These are phyloP conservation scores for Hericium erinaceus DNA, from an alignment of 768 basidiomycete genomes.

Conservation along the genomic window DNA sequence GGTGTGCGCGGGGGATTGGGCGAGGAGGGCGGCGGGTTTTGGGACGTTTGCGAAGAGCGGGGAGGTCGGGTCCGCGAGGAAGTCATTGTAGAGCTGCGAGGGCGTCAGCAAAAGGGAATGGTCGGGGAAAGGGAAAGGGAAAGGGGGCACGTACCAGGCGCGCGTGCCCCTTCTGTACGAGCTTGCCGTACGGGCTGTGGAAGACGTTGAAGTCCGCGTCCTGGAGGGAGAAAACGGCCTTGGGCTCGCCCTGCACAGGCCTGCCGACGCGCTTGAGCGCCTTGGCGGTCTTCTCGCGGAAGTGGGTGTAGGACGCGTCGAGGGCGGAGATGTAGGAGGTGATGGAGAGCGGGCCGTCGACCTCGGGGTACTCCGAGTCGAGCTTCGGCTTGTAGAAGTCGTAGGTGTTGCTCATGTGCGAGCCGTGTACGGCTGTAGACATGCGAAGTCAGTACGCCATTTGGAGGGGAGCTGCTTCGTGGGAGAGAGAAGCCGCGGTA, in stretches of 20 bases:
- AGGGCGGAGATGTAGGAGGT: constrained; percentile 90
- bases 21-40: constrained; percentile 58
- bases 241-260: constrained; percentile 19
- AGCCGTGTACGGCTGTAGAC: constrained; percentile 78
- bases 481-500: neutral
- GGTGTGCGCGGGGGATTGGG: constrained; percentile 55
- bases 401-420: constrained; percentile 93
- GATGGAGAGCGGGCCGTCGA: constrained; percentile 93
- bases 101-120: neutral
- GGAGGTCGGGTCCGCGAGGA: constrained; percentile 62
- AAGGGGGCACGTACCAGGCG: constrained; percentile 45
- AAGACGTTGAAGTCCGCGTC: constrained; percentile 87
- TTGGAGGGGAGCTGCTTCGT: neutral
- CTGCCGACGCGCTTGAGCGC: constrained; percentile 30
- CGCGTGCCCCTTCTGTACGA: constrained; percentile 92
- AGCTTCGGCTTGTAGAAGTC: constrained; percentile 99
- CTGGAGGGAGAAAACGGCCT: constrained; percentile 56
- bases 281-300: constrained; percentile 70
- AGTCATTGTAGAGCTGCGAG: constrained; percentile 66
- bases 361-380: constrained; percentile 88
- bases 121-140: constrained; percentile 1
- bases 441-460: neutral
- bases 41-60: constrained; percentile 62
- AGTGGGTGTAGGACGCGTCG: constrained; percentile 77
- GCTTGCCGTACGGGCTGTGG: constrained; percentile 97